Evolutionary conservation across 2,329 filamentous ascomycete genomes (phyloP).

Genomic region (Fulvia fulva): DNA sequence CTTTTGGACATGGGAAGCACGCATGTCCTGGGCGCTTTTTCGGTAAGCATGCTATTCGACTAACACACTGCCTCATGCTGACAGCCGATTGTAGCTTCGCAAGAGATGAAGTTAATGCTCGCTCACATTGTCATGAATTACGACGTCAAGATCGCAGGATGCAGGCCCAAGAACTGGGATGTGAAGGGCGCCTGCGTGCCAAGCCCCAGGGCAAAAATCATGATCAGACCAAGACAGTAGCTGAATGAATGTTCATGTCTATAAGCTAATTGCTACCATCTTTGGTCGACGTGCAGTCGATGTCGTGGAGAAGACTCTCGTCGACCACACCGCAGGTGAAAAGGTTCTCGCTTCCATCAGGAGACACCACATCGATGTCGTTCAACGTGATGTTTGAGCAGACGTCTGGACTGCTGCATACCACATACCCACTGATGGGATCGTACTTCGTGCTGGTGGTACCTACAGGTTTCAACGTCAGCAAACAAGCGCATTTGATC

Average conservation of each 20-base stretch:
- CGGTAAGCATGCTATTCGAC: slow-evolving; percentile 16
- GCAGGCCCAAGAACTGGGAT: slow-evolving; percentile 13
- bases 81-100: slow-evolving; percentile 28
- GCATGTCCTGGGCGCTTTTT: slow-evolving; percentile 41
- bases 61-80: slow-evolving; percentile 41
- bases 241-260: not conserved
- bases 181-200: slow-evolving; percentile 15
- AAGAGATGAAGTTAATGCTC: slow-evolving; percentile 47
- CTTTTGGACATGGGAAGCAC: slow-evolving; percentile 25
- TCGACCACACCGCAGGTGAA: slow-evolving; percentile 33
- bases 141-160: slow-evolving; percentile 28
- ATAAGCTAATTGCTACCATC: slow-evolving; percentile 13
- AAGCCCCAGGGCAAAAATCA: slow-evolving; percentile 10
- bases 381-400: slow-evolving; percentile 46
- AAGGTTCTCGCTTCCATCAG: slow-evolving; percentile 25
- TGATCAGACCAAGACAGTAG: slow-evolving; percentile 5
- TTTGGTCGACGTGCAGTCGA: slow-evolving; percentile 28
- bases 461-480: not conserved
- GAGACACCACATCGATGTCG: slow-evolving; percentile 27
- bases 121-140: slow-evolving; percentile 42
- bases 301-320: slow-evolving; percentile 26
- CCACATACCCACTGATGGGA: slow-evolving; percentile 42
- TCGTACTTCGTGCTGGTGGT: slow-evolving; percentile 47
- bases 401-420: slow-evolving; percentile 45
- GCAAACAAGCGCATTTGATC: not conserved